Evolutionary conservation across 83 land plant genomes (phyloP).

Genomic region (Diphasiastrum complanatum): DNA sequence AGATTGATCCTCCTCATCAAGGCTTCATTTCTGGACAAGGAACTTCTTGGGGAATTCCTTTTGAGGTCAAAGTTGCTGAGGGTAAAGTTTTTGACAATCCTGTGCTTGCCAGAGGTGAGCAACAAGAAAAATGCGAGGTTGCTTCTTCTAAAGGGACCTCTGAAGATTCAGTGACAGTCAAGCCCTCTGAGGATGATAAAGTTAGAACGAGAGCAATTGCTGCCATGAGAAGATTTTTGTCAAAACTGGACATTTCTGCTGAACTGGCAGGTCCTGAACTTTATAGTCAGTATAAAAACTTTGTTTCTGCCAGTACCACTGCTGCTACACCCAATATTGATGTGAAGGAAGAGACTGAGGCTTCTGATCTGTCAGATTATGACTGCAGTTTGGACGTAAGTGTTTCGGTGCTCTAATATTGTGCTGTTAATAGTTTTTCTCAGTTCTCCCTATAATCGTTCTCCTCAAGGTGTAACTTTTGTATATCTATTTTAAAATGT

Average conservation of each 20-base stretch:
- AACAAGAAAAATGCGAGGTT: too few species aligned
- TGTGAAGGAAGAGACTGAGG: not conserved
- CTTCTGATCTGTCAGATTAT: not conserved
- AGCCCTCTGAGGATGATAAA: slow-evolving; percentile 6
- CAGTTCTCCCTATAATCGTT: not conserved
- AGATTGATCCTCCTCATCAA: not conserved
- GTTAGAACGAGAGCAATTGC: not conserved
- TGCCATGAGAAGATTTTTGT: slow-evolving; percentile 3
- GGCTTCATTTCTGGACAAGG: too few species aligned
- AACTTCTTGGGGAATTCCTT: not conserved
- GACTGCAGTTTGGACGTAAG: not conserved
- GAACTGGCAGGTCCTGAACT: slow-evolving; percentile 12
- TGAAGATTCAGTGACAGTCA: not conserved
- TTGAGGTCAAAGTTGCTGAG: slow-evolving; percentile 1
- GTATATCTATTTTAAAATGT: not conserved
- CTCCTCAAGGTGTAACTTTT: not conserved
- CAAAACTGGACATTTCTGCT: slow-evolving; percentile 16
- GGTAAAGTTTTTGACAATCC: not conserved
- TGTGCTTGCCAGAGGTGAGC: too few species aligned
- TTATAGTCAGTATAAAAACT: not conserved
- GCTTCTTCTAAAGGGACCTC: not conserved
- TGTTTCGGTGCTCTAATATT: not conserved
- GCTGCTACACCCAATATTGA: not conserved
- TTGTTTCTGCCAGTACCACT: not conserved
- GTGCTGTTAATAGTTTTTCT: not conserved